phyloP scores from a whole-genome alignment of 768 basidiomycete genomes.

The Amanita inopinata region DNA sequence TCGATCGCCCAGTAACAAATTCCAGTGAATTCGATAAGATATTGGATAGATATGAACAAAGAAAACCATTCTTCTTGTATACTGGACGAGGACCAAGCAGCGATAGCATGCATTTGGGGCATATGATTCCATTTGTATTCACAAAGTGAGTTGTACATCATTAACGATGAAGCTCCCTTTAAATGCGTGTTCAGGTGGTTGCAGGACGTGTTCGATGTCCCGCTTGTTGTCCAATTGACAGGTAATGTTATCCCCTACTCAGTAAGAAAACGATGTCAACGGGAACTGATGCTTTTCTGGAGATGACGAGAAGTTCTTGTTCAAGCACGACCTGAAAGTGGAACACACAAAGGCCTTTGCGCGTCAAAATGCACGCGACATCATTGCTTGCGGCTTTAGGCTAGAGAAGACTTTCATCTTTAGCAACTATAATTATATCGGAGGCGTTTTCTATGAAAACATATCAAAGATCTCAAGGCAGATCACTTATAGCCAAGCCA shows the following conservation, averaged over 20 bases:
- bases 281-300: not conserved
- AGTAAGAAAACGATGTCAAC: too few relatives aligned
- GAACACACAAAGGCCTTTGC: constrained; percentile 82
- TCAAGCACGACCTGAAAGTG: constrained; percentile 89
- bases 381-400: constrained; percentile 94
- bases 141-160: constrained; percentile 61
- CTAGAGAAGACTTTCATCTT: constrained; percentile 94
- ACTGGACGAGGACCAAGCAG: constrained; percentile 96
- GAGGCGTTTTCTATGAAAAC: constrained; percentile 91
- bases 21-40: constrained; percentile 94
- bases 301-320: constrained; percentile 99
- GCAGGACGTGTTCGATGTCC: constrained; percentile 92
- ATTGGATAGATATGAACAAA: constrained; percentile 90
- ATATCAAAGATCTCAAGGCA: constrained; percentile 87
- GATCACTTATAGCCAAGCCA: constrained; percentile 88
- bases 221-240: constrained; percentile 91
- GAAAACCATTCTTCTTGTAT: constrained; percentile 96
- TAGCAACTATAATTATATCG: constrained; percentile 82
- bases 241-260: constrained; percentile 33
- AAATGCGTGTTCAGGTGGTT: constrained; percentile 64
- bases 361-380: constrained; percentile 83
- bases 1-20: too few relatives aligned
- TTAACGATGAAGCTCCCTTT: not conserved
- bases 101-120: constrained; percentile 95
- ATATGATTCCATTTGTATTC: constrained; percentile 95